Percentiles rank a stretch among this genome's conserved stretches.
Conservation (phyloP, 1,139 yeast species). For the Kluyveromyces marxianus region DNA sequence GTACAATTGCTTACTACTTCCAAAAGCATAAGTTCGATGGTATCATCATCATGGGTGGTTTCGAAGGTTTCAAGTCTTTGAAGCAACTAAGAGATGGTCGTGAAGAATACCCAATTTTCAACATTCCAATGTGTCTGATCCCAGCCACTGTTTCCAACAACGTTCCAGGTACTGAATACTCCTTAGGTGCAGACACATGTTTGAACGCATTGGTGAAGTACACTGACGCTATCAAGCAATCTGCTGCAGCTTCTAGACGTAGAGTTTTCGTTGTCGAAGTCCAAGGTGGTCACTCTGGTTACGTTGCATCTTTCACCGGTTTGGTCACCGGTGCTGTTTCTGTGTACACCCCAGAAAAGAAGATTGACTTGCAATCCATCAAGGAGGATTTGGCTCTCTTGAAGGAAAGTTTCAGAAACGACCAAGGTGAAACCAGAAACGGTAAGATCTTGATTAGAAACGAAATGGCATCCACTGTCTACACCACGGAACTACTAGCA, state of each 20-base stretch:
- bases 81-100: slow-evolving; percentile 61
- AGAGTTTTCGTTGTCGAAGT: slow-evolving; percentile 76
- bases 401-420: slow-evolving; percentile 48
- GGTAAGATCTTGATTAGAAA: slow-evolving; percentile 85
- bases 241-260: slow-evolving; percentile 72
- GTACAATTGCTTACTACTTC: slow-evolving; percentile 69
- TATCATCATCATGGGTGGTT: slow-evolving; percentile 68
- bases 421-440: slow-evolving; percentile 53
- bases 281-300: slow-evolving; percentile 84
- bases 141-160: slow-evolving; percentile 83
- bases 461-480: slow-evolving; percentile 75
- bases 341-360: slow-evolving; percentile 69
- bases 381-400: slow-evolving; percentile 55
- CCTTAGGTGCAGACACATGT: slow-evolving; percentile 75
- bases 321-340: slow-evolving; percentile 68
- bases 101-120: slow-evolving; percentile 56
- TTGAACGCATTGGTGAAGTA: slow-evolving; percentile 65
- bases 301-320: slow-evolving; percentile 63
- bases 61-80: slow-evolving; percentile 67
- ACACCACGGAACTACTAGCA: slow-evolving; percentile 74
- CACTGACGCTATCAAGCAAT: slow-evolving; percentile 72
- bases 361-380: slow-evolving; percentile 48
- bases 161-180: slow-evolving; percentile 79
- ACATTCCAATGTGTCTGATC: slow-evolving; percentile 69
- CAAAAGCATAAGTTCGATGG: slow-evolving; percentile 70